Evolutionary conservation across 768 basidiomycete genomes (phyloP).

Genomic region (Mycena galericulata): DNA sequence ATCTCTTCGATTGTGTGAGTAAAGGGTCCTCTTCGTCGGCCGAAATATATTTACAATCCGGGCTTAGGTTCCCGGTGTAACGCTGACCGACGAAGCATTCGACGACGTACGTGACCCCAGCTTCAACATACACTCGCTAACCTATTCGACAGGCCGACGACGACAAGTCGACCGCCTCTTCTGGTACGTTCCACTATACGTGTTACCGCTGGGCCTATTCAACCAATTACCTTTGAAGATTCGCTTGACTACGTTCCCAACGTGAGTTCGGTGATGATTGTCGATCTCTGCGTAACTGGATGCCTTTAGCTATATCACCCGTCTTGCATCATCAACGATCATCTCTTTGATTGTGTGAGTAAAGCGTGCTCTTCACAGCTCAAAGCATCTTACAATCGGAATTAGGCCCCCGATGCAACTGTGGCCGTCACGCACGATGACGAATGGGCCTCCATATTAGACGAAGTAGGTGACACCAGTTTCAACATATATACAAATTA

Average conservation of each 20-base stretch:
- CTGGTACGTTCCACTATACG: no score
- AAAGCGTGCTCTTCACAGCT: not conserved
- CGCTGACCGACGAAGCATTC: not conserved
- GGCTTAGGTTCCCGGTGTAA: not conserved
- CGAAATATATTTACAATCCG: not conserved
- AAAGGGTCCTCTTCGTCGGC: not conserved
- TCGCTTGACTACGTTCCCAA: not conserved
- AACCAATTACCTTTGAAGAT: no score
- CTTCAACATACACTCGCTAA: not conserved
- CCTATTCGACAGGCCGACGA: not conserved
- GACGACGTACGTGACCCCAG: not conserved
- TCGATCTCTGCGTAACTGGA: no score
- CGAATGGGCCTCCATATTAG: slow-evolving; percentile 4
- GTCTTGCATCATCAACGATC: not conserved
- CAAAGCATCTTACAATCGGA: not conserved
- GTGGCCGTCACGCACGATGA: slow-evolving; percentile 7
- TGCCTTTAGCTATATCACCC: slow-evolving; percentile 1
- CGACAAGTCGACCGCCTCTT: no score
- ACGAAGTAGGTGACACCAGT: not conserved
- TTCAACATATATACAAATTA: not conserved
- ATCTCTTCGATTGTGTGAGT: slow-evolving; percentile 7
- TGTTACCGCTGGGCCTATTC: no score
- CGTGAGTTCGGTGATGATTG: not conserved
- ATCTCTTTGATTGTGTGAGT: slow-evolving; percentile 7
- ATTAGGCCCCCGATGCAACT: not conserved